Evolutionary conservation across 345 rosid genomes (phyloP).

Genomic region (Camelina sativa): DNA sequence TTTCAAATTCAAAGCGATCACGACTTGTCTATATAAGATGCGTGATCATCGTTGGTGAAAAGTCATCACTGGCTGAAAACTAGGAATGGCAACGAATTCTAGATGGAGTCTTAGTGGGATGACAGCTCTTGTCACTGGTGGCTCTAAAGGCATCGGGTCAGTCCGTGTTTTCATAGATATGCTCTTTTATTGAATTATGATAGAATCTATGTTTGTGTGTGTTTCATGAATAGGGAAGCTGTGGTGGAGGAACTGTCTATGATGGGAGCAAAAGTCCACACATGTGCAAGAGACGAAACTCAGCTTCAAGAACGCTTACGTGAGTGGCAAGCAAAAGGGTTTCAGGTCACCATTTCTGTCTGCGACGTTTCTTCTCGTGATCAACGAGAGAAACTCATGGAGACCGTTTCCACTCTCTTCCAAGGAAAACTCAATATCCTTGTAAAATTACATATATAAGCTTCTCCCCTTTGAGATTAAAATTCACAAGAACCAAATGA

Average conservation of each 20-base stretch:
- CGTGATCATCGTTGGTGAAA: too few species aligned
- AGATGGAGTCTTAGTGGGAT: slow-evolving; percentile 34
- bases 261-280: background rate
- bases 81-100: too few species aligned
- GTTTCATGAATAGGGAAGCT: background rate
- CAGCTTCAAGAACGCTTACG: slow-evolving; percentile 6
- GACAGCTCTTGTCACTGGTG: slow-evolving; percentile 36
- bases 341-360: slow-evolving; percentile 26
- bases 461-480: background rate
- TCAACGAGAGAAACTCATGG: slow-evolving; percentile 35
- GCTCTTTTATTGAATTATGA: background rate
- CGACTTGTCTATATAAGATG: too few species aligned
- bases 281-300: background rate
- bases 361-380: slow-evolving; percentile 31
- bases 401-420: slow-evolving; percentile 41
- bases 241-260: background rate
- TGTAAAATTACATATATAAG: slow-evolving; percentile 1
- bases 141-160: slow-evolving; percentile 35
- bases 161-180: background rate
- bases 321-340: slow-evolving; percentile 36
- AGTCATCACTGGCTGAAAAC: too few species aligned
- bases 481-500: background rate
- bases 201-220: background rate
- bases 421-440: slow-evolving; percentile 39
- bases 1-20: too few species aligned